Evolutionary conservation across 2,329 filamentous ascomycete species (phyloP).

Genomic region (Hirsutella rhossiliensis): DNA sequence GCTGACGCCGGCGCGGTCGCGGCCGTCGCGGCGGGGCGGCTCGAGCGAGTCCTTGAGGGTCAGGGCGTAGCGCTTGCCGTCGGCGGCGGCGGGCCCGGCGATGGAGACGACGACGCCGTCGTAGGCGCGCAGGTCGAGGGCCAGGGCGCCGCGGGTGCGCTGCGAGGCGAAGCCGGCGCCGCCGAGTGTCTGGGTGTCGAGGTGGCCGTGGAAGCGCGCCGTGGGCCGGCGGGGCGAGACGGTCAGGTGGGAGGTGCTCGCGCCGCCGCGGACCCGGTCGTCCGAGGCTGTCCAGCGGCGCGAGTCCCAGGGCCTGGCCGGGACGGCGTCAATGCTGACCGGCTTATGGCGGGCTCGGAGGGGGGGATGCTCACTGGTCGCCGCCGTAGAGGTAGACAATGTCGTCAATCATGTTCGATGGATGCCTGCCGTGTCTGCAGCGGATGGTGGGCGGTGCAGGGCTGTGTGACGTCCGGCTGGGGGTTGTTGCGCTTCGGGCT

Average conservation of each 20-base stretch:
- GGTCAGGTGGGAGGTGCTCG: conserved; percentile 42
- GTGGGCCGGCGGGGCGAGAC: conserved; percentile 14
- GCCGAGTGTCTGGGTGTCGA: conserved; percentile 65
- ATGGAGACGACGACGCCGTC: conserved; percentile 48
- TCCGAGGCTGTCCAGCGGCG: conserved; percentile 58
- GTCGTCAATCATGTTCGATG: conserved; percentile 1
- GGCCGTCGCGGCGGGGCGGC: conserved; percentile 44
- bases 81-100: conserved; percentile 23
- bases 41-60: conserved; percentile 60
- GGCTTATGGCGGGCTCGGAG: background rate
- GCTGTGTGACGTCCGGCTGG: no score
- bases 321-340: background rate
- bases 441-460: background rate
- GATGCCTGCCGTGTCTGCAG: background rate
- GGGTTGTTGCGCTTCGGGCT: no score
- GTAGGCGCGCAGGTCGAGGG: conserved; percentile 52
- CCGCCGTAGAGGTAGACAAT: conserved; percentile 27
- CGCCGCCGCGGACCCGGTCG: conserved; percentile 66
- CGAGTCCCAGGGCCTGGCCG: conserved; percentile 45
- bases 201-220: conserved; percentile 53
- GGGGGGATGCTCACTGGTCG: conserved; percentile 18
- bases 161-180: conserved; percentile 78
- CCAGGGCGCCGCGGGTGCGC: conserved; percentile 46
- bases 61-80: conserved; percentile 60
- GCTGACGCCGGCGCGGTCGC: conserved; percentile 59